A percentile compares a stretch with the other conserved stretches of the same genome.
Conservation (phyloP, 139 green algal genomes). For the Picochlorum costavermella region DNA sequence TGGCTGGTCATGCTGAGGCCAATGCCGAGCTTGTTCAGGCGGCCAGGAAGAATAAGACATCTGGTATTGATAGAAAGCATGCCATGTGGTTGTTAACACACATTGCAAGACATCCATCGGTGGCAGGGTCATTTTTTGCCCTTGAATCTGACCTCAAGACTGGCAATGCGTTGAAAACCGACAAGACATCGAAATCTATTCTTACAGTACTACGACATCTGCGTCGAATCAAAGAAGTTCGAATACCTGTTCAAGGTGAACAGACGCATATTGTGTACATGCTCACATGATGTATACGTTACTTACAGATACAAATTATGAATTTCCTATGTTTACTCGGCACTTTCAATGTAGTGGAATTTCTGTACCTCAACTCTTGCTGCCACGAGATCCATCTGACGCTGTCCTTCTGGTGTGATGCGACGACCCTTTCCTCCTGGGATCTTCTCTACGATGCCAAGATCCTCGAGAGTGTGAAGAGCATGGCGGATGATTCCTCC, state of each 20-base stretch:
- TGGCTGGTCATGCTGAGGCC: slow-evolving; percentile 38
- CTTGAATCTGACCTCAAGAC: slow-evolving; percentile 57
- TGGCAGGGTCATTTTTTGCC: slow-evolving; percentile 54
- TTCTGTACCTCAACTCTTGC: slow-evolving; percentile 13
- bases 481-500: slow-evolving; percentile 60
- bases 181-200: slow-evolving; percentile 66
- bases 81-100: slow-evolving; percentile 40
- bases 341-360: slow-evolving; percentile 27
- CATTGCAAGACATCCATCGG: slow-evolving; percentile 46
- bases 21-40: slow-evolving; percentile 36
- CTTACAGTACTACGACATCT: slow-evolving; percentile 68
- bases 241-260: slow-evolving; percentile 19
- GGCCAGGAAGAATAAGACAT: slow-evolving; percentile 25
- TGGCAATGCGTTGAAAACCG: slow-evolving; percentile 35
- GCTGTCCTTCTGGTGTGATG: slow-evolving; percentile 73
- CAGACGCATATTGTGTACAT: slow-evolving; percentile 19
- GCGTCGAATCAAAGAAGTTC: slow-evolving; percentile 47
- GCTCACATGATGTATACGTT: no score
- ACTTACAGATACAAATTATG: no score
- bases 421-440: slow-evolving; percentile 60
- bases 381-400: slow-evolving; percentile 42
- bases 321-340: slow-evolving; percentile 5
- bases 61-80: slow-evolving; percentile 47
- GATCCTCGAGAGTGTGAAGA: slow-evolving; percentile 35
- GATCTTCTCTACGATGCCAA: slow-evolving; percentile 59